Evolutionary conservation across 177 flowering plant species (phyloP).

Genomic region (Telopea speciosissima): DNA sequence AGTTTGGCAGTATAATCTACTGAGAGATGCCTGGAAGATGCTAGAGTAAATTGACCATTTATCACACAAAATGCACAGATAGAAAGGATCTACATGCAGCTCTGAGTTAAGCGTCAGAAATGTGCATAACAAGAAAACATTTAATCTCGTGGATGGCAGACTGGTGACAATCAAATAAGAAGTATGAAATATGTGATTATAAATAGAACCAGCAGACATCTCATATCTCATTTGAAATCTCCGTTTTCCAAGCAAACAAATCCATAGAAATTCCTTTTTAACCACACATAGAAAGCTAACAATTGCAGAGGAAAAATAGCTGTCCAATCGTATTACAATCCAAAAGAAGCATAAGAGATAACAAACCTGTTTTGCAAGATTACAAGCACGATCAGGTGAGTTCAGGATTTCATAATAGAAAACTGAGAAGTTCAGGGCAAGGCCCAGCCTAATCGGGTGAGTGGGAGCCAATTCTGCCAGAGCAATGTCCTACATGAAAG

Average conservation of each 20-base stretch:
- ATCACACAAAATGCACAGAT: too few species aligned
- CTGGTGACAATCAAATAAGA: too few species aligned
- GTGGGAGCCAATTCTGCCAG: constrained; percentile 66
- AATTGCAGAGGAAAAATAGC: neutral
- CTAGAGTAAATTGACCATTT: too few species aligned
- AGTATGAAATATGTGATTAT: neutral
- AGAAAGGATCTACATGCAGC: too few species aligned
- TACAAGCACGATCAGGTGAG: constrained; percentile 83
- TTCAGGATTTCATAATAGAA: constrained; percentile 81
- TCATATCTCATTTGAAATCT: too few species aligned
- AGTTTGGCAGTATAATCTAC: too few species aligned
- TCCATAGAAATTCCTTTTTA: neutral
- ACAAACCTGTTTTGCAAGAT: constrained; percentile 74
- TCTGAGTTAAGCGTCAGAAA: too few species aligned
- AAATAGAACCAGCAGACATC: too few species aligned
- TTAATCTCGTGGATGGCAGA: too few species aligned
- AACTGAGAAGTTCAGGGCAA: constrained; percentile 82
- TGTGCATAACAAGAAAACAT: too few species aligned
- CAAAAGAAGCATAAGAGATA: neutral
- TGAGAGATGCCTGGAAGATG: too few species aligned
- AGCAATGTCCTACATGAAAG: constrained; percentile 59
- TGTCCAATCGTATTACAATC: neutral
- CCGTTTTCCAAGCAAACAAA: neutral
- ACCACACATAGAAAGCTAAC: neutral
- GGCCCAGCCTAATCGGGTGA: constrained; percentile 83